Evolutionary conservation across 1,284 basidiomycete species (phyloP).

Genomic region (Irpex lacteus): DNA sequence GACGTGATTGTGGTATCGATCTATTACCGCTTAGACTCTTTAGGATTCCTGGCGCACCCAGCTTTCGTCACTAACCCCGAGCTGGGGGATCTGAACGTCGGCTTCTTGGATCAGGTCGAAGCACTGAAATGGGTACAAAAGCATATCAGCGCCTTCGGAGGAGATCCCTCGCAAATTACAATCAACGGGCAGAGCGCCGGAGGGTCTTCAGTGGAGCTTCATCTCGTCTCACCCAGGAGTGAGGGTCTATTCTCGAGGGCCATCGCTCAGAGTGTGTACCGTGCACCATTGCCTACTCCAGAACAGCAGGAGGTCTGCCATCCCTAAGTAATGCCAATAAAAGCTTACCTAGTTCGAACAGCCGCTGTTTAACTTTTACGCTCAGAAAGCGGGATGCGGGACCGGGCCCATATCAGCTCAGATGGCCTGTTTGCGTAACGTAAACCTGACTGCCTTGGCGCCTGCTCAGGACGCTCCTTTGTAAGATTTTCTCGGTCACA

Average conservation of each 20-base stretch:
- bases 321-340: not conserved
- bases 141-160: conserved; percentile 63
- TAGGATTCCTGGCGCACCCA: conserved; percentile 43
- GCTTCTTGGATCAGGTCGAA: conserved; percentile 59
- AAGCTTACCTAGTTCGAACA: conserved; percentile 19
- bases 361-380: conserved; percentile 51
- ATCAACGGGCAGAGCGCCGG: conserved; percentile 68
- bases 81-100: conserved; percentile 55
- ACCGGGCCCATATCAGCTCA: conserved; percentile 32
- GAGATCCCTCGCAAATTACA: conserved; percentile 51
- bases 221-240: conserved; percentile 44
- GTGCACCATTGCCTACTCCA: conserved; percentile 44
- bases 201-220: conserved; percentile 50
- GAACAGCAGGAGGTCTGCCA: conserved; percentile 45
- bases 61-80: conserved; percentile 34
- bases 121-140: conserved; percentile 62
- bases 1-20: conserved; percentile 42
- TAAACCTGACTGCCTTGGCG: conserved; percentile 46
- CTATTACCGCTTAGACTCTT: conserved; percentile 41
- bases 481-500: conserved; percentile 15
- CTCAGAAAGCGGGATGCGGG: conserved; percentile 45
- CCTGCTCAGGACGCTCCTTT: conserved; percentile 52
- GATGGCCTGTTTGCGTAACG: conserved; percentile 46
- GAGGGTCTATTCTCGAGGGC: conserved; percentile 45
- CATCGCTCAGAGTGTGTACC: conserved; percentile 59